Evolutionary conservation across 768 basidiomycete genomes (phyloP).

Genomic region (Agaricus blazei): DNA sequence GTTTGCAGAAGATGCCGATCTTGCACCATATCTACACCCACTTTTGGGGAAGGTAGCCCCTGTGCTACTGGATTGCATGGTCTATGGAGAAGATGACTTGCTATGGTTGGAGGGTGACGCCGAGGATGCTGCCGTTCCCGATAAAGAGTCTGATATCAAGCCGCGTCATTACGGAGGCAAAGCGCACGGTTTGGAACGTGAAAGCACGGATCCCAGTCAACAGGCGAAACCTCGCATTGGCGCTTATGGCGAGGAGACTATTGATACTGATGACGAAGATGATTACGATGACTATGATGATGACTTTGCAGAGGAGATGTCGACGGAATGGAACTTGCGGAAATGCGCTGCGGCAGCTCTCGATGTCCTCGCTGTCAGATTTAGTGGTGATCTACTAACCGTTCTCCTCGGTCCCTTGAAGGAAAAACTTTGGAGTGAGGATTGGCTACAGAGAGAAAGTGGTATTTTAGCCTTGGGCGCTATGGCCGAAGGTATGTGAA

Average conservation of each 20-base stretch:
- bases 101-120: constrained; percentile 90
- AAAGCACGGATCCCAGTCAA: constrained; percentile 33
- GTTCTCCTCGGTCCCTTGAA: constrained; percentile 87
- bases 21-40: constrained; percentile 79
- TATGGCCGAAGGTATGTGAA: constrained; percentile 87
- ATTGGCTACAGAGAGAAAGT: constrained; percentile 94
- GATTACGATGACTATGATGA: constrained; percentile 85
- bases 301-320: constrained; percentile 94
- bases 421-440: constrained; percentile 86
- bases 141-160: constrained; percentile 95
- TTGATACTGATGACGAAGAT: constrained; percentile 84
- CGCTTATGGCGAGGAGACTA: constrained; percentile 76
- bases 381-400: constrained; percentile 83
- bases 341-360: constrained; percentile 98
- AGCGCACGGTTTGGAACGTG: constrained; percentile 79
- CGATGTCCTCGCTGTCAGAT: constrained; percentile 93
- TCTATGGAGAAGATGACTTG: constrained; percentile 95
- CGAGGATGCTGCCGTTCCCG: constrained; percentile 86
- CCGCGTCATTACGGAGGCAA: constrained; percentile 89
- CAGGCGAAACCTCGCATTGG: constrained; percentile 42
- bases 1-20: constrained; percentile 91
- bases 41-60: constrained; percentile 90
- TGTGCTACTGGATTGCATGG: constrained; percentile 94
- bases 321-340: constrained; percentile 97
- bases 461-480: constrained; percentile 95